Percentiles rank a stretch among this genome's conserved stretches.
Conservation (phyloP, 2,329 filamentous ascomycete species). For the Lachnellula willkommii region DNA sequence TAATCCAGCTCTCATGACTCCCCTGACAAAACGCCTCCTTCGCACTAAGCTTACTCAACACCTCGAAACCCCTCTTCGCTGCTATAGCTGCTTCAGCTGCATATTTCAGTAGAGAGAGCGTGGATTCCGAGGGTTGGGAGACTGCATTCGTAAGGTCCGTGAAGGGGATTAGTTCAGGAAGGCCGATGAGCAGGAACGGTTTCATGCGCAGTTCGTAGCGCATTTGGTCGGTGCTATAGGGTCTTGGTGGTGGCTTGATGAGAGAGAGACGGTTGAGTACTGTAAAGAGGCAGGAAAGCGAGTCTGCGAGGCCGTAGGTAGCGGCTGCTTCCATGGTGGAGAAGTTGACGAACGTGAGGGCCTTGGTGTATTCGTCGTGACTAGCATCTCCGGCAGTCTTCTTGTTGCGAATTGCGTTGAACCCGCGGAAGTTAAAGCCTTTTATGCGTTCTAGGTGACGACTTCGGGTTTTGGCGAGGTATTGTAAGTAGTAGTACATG, state of each 20-base stretch:
- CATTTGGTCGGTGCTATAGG: conserved; percentile 52
- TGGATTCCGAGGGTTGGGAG: conserved; percentile 36
- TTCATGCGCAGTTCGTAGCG: conserved; percentile 68
- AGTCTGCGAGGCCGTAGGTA: conserved; percentile 48
- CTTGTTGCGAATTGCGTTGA: conserved; percentile 12
- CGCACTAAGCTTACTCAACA: conserved; percentile 46
- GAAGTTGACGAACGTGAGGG: conserved; percentile 52
- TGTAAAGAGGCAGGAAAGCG: conserved; percentile 48
- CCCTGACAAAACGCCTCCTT: conserved; percentile 51
- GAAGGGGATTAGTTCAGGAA: conserved; percentile 52
- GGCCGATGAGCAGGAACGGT: conserved; percentile 55
- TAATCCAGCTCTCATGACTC: conserved; percentile 57
- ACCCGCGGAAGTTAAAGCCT: conserved; percentile 47
- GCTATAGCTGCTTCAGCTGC: conserved; percentile 31
- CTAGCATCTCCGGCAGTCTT: conserved; percentile 17
- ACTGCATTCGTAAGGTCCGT: conserved; percentile 45
- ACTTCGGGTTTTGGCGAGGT: conserved; percentile 60
- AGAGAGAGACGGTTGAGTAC: conserved; percentile 38
- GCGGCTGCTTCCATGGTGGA: conserved; percentile 61
- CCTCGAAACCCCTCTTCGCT: conserved; percentile 51
- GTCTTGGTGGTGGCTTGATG: conserved; percentile 37
- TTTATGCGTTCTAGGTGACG: conserved; percentile 67
- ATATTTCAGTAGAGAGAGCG: conserved; percentile 30
- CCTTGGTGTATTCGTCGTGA: conserved; percentile 43
- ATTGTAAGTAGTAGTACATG: conserved; percentile 88